Evolutionary conservation across 371 early-diverging fungal species (phyloP).

Genomic region (Mucor racemosus): DNA sequence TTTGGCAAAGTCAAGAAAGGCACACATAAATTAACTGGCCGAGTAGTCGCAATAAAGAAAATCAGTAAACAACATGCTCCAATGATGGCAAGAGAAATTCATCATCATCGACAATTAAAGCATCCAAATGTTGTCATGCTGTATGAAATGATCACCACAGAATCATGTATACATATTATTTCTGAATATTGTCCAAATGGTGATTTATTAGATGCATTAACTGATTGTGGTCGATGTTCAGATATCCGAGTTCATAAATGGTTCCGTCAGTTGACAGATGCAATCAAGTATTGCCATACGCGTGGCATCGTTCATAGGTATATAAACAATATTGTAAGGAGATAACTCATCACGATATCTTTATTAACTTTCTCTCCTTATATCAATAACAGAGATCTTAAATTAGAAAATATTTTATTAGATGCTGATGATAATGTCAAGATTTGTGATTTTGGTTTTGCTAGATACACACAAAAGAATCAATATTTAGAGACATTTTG

Average conservation of each 20-base stretch:
- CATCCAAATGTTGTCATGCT: conserved; percentile 85
- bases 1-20: conserved; percentile 90
- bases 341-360: neutral
- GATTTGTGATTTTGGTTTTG: conserved; percentile 91
- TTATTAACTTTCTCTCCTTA: neutral
- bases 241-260: conserved; percentile 62
- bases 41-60: conserved; percentile 81
- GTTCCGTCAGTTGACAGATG: conserved; percentile 77
- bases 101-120: conserved; percentile 83
- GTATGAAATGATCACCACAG: conserved; percentile 86
- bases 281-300: conserved; percentile 78
- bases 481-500: conserved; percentile 85
- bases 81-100: conserved; percentile 81
- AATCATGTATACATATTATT: conserved; percentile 80
- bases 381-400: conserved; percentile 67
- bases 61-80: conserved; percentile 80
- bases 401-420: conserved; percentile 85
- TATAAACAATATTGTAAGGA: neutral
- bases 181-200: conserved; percentile 82
- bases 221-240: conserved; percentile 60
- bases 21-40: conserved; percentile 78
- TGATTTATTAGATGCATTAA: conserved; percentile 76
- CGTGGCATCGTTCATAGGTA: conserved; percentile 74
- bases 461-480: conserved; percentile 70
- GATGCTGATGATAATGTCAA: conserved; percentile 77